Conservation (phyloP, 2,329 filamentous ascomycete species). For the Fusarium multiceps region DNA sequence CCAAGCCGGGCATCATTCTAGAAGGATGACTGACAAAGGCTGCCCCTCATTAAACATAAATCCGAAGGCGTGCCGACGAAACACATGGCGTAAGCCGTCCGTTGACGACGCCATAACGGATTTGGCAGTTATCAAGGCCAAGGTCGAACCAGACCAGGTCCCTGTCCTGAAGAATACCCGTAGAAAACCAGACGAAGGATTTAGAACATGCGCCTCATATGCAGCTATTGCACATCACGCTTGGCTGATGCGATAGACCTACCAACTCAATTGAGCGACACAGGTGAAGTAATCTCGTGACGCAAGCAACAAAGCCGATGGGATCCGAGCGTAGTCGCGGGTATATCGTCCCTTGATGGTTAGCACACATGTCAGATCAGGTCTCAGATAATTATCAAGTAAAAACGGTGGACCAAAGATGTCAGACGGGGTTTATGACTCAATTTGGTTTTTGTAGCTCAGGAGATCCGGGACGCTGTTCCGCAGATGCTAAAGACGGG, state of each 20-base stretch:
- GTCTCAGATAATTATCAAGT: neutral
- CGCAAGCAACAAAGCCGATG: constrained; percentile 1
- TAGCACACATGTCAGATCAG: constrained; percentile 8
- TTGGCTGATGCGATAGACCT: neutral
- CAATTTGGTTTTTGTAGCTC: neutral
- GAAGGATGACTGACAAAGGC: neutral
- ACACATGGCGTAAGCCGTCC: neutral
- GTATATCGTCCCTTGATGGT: constrained; percentile 1
- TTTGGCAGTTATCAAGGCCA: neutral
- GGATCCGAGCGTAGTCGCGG: constrained; percentile 8
- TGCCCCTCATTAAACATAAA: neutral
- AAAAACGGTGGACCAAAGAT: neutral
- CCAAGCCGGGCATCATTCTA: no score
- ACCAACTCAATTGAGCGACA: neutral
- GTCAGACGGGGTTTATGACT: constrained; percentile 10
- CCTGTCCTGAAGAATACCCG: neutral
- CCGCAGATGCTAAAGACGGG: neutral
- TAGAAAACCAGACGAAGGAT: neutral
- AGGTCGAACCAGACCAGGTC: no score
- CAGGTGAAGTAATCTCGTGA: neutral
- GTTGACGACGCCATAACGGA: neutral
- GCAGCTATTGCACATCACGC: neutral
- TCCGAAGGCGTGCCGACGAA: constrained; percentile 16
- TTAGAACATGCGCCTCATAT: neutral
- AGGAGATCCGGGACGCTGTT: constrained; percentile 1